Percentiles rank a stretch among this genome's conserved stretches.
phyloP scores from a whole-genome alignment of 495 filamentous ascomycete species.

The Penicillium silybi region DNA sequence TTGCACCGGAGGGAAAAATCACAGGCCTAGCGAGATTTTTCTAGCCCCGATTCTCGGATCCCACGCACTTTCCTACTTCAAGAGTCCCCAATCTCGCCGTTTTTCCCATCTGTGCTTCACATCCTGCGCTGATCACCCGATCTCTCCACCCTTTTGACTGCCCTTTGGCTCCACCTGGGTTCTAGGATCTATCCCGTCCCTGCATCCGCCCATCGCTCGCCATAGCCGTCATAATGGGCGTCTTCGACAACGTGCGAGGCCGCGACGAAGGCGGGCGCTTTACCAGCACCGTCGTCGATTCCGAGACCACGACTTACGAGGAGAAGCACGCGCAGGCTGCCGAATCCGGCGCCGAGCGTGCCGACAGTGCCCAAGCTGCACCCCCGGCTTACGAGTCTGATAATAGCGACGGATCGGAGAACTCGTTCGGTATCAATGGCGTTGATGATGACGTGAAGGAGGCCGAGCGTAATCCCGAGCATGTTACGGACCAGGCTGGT shows the following conservation, averaged over 20 bases:
- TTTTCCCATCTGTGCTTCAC: neutral
- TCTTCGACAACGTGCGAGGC: neutral
- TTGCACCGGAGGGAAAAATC: neutral
- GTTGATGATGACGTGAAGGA: conserved; percentile 25
- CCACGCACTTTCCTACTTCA: neutral
- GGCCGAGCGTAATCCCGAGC: conserved; percentile 14
- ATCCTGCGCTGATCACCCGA: neutral
- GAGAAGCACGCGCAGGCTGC: conserved; percentile 2
- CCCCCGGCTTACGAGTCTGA: neutral
- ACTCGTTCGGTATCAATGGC: conserved; percentile 9
- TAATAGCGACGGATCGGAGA: neutral
- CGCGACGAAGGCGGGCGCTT: conserved; percentile 6
- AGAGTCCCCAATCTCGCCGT: neutral
- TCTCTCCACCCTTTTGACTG: neutral
- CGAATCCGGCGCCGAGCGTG: neutral
- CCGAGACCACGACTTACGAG: neutral
- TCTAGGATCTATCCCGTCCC: neutral
- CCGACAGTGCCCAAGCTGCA: neutral
- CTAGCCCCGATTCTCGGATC: neutral
- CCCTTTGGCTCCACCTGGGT: neutral
- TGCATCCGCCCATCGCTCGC: neutral
- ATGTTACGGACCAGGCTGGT: conserved; percentile 25
- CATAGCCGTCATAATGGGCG: neutral
- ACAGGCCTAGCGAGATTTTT: neutral
- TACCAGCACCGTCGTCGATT: conserved; percentile 1